These are phyloP conservation scores for Amauroascus niger DNA, from an alignment of 2,329 filamentous ascomycete species.

Conservation along the genomic window DNA sequence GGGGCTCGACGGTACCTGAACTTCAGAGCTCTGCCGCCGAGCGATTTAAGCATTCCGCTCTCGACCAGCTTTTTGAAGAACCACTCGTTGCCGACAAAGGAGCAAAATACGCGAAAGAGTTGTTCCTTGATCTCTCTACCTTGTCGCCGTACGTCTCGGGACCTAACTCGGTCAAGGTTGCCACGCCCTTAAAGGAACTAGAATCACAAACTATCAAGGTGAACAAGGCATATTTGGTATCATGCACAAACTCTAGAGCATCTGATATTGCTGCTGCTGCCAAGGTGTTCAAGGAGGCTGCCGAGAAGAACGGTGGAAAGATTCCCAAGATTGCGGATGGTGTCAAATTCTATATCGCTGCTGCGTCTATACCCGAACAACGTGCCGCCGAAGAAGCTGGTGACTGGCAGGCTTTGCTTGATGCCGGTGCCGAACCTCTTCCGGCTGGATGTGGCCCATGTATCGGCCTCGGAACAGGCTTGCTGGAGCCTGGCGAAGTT, in stretches of 20 bases:
- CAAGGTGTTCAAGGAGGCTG: constrained; percentile 71
- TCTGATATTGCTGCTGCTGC: constrained; percentile 77
- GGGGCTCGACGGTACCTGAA: constrained; percentile 29
- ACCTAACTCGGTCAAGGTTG: constrained; percentile 83
- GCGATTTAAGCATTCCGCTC: constrained; percentile 60
- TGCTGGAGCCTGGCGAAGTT: constrained; percentile 75
- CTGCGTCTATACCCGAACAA: constrained; percentile 72
- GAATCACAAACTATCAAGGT: constrained; percentile 64
- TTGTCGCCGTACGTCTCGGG: constrained; percentile 77
- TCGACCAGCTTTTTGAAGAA: constrained; percentile 63
- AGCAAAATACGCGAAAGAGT: constrained; percentile 70
- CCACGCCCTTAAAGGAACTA: constrained; percentile 65
- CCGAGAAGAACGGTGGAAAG: constrained; percentile 49
- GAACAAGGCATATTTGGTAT: constrained; percentile 78
- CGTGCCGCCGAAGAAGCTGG: constrained; percentile 65
- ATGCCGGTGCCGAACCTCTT: constrained; percentile 64
- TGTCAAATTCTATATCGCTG: constrained; percentile 82
- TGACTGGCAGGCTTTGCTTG: constrained; percentile 73
- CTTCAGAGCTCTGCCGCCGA: constrained; percentile 40
- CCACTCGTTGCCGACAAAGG: constrained; percentile 61
- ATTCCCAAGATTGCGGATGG: constrained; percentile 61
- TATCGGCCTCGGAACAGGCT: constrained; percentile 71
- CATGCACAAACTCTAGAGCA: constrained; percentile 76
- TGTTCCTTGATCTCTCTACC: constrained; percentile 73
- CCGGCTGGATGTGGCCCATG: constrained; percentile 73